Conservation (phyloP, 2,329 filamentous ascomycete genomes). For the Colletotrichum scovillei region DNA sequence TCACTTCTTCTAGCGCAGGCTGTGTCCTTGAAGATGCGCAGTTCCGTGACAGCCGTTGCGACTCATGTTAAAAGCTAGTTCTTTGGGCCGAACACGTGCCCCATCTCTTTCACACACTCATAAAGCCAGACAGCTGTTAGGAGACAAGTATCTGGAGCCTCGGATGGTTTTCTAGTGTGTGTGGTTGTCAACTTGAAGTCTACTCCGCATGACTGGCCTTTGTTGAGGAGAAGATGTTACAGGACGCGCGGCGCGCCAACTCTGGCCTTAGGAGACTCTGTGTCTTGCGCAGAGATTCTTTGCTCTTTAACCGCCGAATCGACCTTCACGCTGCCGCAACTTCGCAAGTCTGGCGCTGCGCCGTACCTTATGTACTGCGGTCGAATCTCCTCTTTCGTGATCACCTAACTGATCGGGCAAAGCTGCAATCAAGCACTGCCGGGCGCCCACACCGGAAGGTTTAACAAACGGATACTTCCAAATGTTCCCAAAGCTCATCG, state of each 20-base stretch:
- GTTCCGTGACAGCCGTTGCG: conserved; percentile 8
- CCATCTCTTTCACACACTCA: neutral
- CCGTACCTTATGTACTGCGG: too few species aligned
- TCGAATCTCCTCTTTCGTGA: neutral
- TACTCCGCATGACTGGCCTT: neutral
- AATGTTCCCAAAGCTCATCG: neutral
- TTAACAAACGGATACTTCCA: neutral
- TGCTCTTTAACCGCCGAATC: neutral
- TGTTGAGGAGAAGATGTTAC: neutral
- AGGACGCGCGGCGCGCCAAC: neutral
- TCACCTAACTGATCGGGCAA: conserved; percentile 7
- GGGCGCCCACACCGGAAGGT: neutral
- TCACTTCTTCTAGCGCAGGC: conserved; percentile 5
- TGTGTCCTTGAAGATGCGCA: neutral
- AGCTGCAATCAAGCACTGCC: neutral
- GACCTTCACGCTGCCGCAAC: neutral
- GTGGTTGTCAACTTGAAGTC: neutral
- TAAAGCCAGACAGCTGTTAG: neutral
- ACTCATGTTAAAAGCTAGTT: conserved; percentile 2
- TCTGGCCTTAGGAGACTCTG: neutral
- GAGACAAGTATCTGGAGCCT: neutral
- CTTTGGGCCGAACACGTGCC: neutral
- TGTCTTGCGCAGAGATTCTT: neutral
- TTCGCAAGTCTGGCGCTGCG: neutral
- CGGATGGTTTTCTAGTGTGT: neutral